A percentile compares a stretch with the other conserved stretches of the same genome.
These are phyloP conservation scores for Friedmanniomyces endolithicus DNA, from an alignment of 495 filamentous ascomycete species.

Conservation along the genomic window DNA sequence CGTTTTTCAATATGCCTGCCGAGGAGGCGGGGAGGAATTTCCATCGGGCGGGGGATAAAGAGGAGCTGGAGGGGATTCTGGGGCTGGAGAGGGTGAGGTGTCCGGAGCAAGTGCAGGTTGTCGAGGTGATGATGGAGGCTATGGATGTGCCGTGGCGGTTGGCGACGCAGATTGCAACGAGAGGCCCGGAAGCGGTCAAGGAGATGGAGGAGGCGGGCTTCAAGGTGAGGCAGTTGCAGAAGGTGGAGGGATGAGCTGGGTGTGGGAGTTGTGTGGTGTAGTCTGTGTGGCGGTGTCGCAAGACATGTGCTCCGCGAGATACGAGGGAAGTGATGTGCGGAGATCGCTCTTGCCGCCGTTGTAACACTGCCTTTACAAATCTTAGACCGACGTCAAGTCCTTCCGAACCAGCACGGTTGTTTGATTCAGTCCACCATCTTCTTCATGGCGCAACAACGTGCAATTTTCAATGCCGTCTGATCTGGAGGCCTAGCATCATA, in stretches of 20 bases:
- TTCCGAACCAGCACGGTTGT: too few relatives aligned
- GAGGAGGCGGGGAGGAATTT: slow-evolving; percentile 19
- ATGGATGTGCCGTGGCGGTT: slow-evolving; percentile 30
- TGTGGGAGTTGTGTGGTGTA: neutral
- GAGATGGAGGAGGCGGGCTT: slow-evolving; percentile 30
- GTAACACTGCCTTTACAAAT: too few relatives aligned
- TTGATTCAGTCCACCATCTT: too few relatives aligned
- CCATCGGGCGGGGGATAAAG: slow-evolving; percentile 25
- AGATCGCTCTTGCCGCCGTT: too few relatives aligned
- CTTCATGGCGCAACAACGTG: too few relatives aligned
- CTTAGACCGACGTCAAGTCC: too few relatives aligned
- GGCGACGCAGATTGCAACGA: slow-evolving; percentile 18
- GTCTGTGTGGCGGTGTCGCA: neutral
- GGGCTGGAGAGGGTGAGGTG: slow-evolving; percentile 15
- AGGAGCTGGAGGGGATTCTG: slow-evolving; percentile 26
- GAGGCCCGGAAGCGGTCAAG: slow-evolving; percentile 22
- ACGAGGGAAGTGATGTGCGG: too few relatives aligned
- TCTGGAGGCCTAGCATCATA: too few relatives aligned
- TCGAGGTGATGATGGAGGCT: slow-evolving; percentile 30
- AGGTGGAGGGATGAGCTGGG: neutral
- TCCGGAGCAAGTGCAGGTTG: slow-evolving; percentile 22
- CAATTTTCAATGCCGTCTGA: too few relatives aligned
- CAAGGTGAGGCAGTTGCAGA: slow-evolving; percentile 14
- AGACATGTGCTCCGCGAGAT: too few relatives aligned
- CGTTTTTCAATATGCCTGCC: slow-evolving; percentile 25